These are phyloP conservation scores for Adenanthera pavonina DNA, from an alignment of 306 rosid species.

Conservation along the genomic window DNA sequence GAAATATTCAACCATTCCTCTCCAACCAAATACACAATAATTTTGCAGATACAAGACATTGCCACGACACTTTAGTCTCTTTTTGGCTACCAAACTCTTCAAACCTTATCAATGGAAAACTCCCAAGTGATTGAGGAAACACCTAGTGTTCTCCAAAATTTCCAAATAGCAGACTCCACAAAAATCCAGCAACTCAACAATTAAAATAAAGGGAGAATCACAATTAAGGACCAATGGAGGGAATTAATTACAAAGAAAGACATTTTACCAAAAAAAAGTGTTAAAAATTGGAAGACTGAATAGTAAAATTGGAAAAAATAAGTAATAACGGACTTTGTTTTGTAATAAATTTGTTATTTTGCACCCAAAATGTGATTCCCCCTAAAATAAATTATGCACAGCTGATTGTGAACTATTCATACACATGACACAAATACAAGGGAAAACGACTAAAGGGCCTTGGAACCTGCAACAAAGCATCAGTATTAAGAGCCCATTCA, in stretches of 20 bases:
- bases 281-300: too few species aligned
- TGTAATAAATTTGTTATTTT: too few species aligned
- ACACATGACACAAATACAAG: neutral
- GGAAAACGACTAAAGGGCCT: neutral
- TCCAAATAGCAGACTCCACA: neutral
- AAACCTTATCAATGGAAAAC: neutral
- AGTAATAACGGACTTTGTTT: too few species aligned
- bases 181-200: neutral
- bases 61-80: neutral
- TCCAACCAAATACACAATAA: neutral
- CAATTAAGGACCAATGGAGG: too few species aligned
- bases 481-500: neutral
- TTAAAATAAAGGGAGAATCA: neutral
- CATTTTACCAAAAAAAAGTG: too few species aligned
- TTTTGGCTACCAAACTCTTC: neutral
- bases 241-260: too few species aligned
- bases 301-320: too few species aligned
- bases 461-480: neutral
- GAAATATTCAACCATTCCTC: neutral
- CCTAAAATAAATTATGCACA: neutral
- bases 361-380: too few species aligned
- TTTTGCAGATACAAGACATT: neutral
- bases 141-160: neutral
- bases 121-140: neutral
- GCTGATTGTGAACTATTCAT: neutral